Conservation (phyloP, 139 green algal species). For the Parachlorella kessleri region DNA sequence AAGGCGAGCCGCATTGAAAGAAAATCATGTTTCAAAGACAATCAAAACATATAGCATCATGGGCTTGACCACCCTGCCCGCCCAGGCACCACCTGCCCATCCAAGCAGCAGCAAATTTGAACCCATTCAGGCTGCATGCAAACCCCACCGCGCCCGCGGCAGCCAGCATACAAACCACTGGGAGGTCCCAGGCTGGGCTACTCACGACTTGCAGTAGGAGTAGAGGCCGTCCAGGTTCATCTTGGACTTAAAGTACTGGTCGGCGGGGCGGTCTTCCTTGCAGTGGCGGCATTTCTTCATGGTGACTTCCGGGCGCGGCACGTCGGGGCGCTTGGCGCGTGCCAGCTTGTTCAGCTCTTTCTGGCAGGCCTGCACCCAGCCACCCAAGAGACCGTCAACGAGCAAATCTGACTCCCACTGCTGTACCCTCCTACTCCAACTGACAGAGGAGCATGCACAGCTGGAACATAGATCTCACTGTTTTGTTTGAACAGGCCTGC, state of each 20-base stretch:
- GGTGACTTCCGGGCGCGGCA: not conserved
- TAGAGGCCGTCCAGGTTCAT: conserved; percentile 17
- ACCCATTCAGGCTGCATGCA: not conserved
- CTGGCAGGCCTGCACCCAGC: conserved; percentile 8
- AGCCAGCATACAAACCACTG: too few relatives aligned
- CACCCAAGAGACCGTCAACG: too few relatives aligned
- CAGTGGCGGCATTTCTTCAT: conserved; percentile 3
- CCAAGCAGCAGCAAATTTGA: not conserved
- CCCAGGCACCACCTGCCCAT: not conserved
- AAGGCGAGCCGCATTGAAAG: too few relatives aligned
- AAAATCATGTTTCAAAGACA: too few relatives aligned
- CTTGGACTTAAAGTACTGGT: not conserved
- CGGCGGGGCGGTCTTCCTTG: not conserved
- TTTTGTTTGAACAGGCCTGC: too few relatives aligned
- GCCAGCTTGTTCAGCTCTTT: conserved; percentile 4
- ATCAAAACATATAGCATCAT: not conserved
- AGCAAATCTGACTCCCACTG: too few relatives aligned
- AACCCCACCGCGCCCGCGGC: not conserved
- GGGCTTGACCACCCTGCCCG: not conserved
- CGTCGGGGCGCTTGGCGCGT: conserved; percentile 8
- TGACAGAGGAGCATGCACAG: too few relatives aligned
- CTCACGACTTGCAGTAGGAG: conserved; percentile 9
- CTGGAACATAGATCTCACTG: too few relatives aligned
- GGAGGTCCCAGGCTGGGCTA: too few relatives aligned
- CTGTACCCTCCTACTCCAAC: too few relatives aligned